These are phyloP conservation scores for Phaeophleospora eucalypticola DNA, from an alignment of 2,329 filamentous ascomycete species.

Conservation along the genomic window DNA sequence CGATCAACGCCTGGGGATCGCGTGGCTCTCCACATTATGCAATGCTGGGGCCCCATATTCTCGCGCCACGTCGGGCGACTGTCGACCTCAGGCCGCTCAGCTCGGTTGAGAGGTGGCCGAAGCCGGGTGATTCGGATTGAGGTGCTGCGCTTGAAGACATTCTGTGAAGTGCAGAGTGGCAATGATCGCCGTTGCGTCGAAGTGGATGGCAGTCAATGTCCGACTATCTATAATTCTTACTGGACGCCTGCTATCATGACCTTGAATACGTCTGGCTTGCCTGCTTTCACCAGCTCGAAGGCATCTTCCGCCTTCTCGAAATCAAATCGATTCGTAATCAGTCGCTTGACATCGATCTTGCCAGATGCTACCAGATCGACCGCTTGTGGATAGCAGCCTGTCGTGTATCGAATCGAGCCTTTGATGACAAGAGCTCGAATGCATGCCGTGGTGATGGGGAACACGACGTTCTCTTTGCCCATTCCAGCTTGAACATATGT, in stretches of 20 bases:
- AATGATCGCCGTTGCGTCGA: background rate
- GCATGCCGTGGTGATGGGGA: slow-evolving; percentile 50
- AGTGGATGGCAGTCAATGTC: background rate
- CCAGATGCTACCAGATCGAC: slow-evolving; percentile 49
- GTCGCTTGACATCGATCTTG: slow-evolving; percentile 41
- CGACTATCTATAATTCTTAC: slow-evolving; percentile 8
- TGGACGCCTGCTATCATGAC: slow-evolving; percentile 43
- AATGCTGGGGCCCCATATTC: slow-evolving; percentile 7
- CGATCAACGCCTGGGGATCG: slow-evolving; percentile 2
- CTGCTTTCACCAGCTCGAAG: slow-evolving; percentile 44
- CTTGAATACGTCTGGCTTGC: slow-evolving; percentile 38
- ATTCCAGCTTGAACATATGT: slow-evolving; percentile 50
- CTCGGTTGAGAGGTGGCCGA: slow-evolving; percentile 1
- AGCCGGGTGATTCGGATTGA: too few relatives aligned
- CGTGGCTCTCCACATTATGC: background rate
- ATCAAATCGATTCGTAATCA: slow-evolving; percentile 40
- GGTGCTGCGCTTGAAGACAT: too few relatives aligned
- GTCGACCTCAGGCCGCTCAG: slow-evolving; percentile 4
- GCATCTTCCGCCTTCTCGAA: slow-evolving; percentile 48
- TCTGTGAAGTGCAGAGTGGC: too few relatives aligned
- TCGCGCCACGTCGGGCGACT: slow-evolving; percentile 8
- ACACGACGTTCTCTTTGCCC: slow-evolving; percentile 47
- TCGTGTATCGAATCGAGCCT: slow-evolving; percentile 50
- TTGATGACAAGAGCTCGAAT: slow-evolving; percentile 47
- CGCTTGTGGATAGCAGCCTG: slow-evolving; percentile 49